Conservation (phyloP, 306 rosid species). For the Herpetospermum pedunculosum region DNA sequence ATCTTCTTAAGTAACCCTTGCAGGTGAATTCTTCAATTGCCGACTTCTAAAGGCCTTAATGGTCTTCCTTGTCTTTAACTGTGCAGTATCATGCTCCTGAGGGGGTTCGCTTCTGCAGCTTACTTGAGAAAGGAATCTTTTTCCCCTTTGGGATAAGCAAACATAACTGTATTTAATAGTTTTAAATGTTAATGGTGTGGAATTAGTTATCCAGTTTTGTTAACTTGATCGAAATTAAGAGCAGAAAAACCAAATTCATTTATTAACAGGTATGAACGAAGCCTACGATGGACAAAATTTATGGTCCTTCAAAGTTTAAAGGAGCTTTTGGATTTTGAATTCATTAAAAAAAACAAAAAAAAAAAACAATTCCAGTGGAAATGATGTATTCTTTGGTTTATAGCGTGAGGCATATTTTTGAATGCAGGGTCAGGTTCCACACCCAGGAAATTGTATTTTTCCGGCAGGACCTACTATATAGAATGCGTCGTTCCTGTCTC, state of each 20-base stretch:
- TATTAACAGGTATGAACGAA: not conserved
- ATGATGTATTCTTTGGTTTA: too few species aligned
- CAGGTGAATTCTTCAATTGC: constrained; percentile 39
- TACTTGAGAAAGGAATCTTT: not conserved
- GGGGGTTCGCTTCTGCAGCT: not conserved
- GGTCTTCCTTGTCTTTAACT: constrained; percentile 8
- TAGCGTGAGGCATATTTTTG: too few species aligned
- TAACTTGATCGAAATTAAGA: not conserved
- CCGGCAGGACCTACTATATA: constrained; percentile 71
- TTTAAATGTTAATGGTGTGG: not conserved
- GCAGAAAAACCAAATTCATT: not conserved
- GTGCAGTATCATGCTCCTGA: not conserved
- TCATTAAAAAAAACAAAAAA: too few species aligned
- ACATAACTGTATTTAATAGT: not conserved
- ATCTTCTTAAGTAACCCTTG: constrained; percentile 91
- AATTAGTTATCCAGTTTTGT: not conserved
- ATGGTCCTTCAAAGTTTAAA: not conserved
- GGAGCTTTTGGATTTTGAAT: not conserved
- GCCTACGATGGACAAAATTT: not conserved
- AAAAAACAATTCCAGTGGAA: too few species aligned
- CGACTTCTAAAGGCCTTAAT: constrained; percentile 1
- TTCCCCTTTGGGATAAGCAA: not conserved
- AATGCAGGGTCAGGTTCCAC: constrained; percentile 67
- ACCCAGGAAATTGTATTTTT: constrained; percentile 80
- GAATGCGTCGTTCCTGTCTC: constrained; percentile 83